Conservation (phyloP, 345 rosid species). For the Citropsis articulata region DNA sequence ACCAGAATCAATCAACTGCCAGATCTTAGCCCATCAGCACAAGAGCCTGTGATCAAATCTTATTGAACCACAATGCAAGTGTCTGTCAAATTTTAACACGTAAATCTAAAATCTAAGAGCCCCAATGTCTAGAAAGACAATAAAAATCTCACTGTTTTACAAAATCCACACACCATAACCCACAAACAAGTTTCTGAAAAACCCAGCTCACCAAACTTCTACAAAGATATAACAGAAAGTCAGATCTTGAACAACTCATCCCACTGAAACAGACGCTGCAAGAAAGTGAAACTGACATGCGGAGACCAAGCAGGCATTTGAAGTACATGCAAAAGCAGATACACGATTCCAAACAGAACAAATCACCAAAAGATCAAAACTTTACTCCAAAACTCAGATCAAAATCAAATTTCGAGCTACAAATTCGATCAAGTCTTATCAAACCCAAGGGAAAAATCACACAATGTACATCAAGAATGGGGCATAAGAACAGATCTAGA, state of each 20-base stretch:
- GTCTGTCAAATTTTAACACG: neutral
- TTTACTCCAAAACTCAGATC: conserved; percentile 16
- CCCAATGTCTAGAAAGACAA: neutral
- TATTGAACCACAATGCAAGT: neutral
- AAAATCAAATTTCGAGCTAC: conserved; percentile 6
- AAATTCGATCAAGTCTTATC: neutral
- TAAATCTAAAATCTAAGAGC: neutral
- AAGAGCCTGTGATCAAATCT: neutral
- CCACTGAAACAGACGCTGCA: neutral
- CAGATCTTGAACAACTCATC: conserved; percentile 30
- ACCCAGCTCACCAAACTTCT: neutral
- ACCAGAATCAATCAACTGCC: neutral
- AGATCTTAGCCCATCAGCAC: conserved; percentile 1
- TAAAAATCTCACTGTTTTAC: neutral
- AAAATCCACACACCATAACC: neutral
- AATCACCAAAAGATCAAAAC: conserved; percentile 15
- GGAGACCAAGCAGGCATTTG: conserved; percentile 9
- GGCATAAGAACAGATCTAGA: conserved; percentile 37
- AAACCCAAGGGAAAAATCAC: conserved; percentile 16
- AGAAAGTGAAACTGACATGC: neutral
- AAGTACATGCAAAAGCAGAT: conserved; percentile 1
- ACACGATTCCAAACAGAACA: conserved; percentile 1
- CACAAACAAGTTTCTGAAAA: neutral
- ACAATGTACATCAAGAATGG: conserved; percentile 19
- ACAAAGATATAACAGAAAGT: neutral